Evolutionary conservation across 73 alveolate genomes (phyloP).

Genomic region (Paramecium caudatum): DNA sequence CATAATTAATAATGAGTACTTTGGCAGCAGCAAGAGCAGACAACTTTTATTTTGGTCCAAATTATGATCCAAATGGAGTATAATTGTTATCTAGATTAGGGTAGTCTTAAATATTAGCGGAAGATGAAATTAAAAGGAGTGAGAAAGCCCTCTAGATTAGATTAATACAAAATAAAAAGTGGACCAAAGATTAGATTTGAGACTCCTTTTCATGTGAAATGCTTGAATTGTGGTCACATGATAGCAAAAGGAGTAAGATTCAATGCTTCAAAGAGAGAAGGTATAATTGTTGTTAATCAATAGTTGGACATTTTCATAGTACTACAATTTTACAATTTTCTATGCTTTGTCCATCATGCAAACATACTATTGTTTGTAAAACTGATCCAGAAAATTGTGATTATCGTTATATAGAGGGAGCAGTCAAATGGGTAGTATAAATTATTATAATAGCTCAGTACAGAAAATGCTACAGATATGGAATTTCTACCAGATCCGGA

Average conservation of each 20-base stretch:
- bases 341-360: constrained; percentile 75
- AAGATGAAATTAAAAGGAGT: constrained; percentile 42
- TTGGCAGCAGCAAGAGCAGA: constrained; percentile 72
- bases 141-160: constrained; percentile 50
- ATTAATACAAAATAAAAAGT: constrained; percentile 48
- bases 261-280: constrained; percentile 62
- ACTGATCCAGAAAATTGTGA: constrained; percentile 79
- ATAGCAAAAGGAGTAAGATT: constrained; percentile 77
- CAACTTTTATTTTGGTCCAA: constrained; percentile 41
- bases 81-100: background rate
- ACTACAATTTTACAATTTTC: constrained; percentile 73
- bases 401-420: constrained; percentile 71
- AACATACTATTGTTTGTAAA: constrained; percentile 63
- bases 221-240: constrained; percentile 69
- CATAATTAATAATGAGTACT: constrained; percentile 49
- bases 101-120: constrained; percentile 50
- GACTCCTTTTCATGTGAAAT: constrained; percentile 73
- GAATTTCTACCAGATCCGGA: constrained; percentile 49
- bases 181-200: constrained; percentile 67
- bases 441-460: background rate
- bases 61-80: constrained; percentile 19
- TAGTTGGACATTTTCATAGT: constrained; percentile 72
- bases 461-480: constrained; percentile 51
- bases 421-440: constrained; percentile 13
- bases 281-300: background rate